A percentile compares a stretch with the other conserved stretches of the same genome.
These are phyloP conservation scores for Tricladium varicosporioides DNA, from an alignment of 2,329 filamentous ascomycete genomes.

Conservation along the genomic window DNA sequence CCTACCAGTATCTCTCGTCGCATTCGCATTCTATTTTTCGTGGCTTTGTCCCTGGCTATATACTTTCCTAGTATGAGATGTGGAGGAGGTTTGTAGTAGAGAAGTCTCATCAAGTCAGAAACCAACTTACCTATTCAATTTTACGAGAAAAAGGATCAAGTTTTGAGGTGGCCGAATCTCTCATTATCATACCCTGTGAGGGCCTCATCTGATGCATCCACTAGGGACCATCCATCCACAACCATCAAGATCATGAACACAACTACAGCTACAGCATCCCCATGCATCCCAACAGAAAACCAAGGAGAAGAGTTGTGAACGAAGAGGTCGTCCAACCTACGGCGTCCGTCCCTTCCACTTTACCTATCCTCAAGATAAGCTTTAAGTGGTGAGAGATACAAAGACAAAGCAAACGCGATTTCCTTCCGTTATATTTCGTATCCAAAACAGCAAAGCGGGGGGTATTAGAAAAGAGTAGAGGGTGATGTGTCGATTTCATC, in stretches of 20 bases:
- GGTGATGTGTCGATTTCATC: slow-evolving; percentile 39
- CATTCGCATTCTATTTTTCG: no score
- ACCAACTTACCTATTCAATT: no score
- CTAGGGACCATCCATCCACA: slow-evolving; percentile 29
- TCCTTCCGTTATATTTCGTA: slow-evolving; percentile 28
- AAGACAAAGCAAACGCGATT: slow-evolving; percentile 33
- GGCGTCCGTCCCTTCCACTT: slow-evolving; percentile 20
- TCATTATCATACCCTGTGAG: slow-evolving; percentile 34
- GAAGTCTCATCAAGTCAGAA: no score
- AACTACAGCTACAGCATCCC: slow-evolving; percentile 32
- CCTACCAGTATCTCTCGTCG: no score
- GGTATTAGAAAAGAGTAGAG: slow-evolving; percentile 39
- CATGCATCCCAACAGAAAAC: slow-evolving; percentile 37
- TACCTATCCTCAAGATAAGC: slow-evolving; percentile 19
- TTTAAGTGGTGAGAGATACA: slow-evolving; percentile 16
- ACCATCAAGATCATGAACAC: slow-evolving; percentile 34
- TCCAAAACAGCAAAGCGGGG: slow-evolving; percentile 32
- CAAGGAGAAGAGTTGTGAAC: slow-evolving; percentile 28
- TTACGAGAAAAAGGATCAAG: no score
- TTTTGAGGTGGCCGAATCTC: slow-evolving; percentile 37
- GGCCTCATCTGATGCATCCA: slow-evolving; percentile 31
- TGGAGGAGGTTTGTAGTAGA: no score
- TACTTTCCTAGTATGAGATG: no score
- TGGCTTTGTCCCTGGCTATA: no score
- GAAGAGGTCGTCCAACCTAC: slow-evolving; percentile 34